Percentiles rank a stretch among this genome's conserved stretches.
These are phyloP conservation scores for Naganishia vishniacii DNA, from an alignment of 768 basidiomycete genomes.

Conservation along the genomic window DNA sequence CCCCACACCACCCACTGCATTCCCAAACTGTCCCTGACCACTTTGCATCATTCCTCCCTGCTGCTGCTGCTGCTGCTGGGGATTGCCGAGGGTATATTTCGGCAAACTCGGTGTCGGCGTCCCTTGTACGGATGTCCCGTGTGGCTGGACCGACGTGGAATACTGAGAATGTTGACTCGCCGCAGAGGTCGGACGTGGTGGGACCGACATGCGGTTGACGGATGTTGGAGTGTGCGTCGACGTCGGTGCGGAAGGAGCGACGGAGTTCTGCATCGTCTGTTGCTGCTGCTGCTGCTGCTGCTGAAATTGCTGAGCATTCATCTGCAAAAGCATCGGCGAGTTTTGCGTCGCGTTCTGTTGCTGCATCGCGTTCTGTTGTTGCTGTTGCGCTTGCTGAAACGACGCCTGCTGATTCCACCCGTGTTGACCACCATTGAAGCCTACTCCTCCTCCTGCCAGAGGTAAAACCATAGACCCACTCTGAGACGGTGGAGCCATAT, in stretches of 20 bases:
- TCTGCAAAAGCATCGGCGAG: slow-evolving; percentile 30
- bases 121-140: background rate
- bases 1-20: background rate
- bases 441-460: too few relatives aligned
- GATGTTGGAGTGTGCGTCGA: background rate
- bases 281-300: slow-evolving; percentile 23
- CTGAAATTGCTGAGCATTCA: slow-evolving; percentile 28
- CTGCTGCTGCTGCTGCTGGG: background rate
- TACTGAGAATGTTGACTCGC: background rate
- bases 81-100: background rate
- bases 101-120: background rate
- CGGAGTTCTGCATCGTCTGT: background rate
- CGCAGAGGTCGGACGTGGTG: background rate
- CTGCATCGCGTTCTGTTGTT: slow-evolving; percentile 15
- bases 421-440: too few relatives aligned
- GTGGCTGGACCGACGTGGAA: slow-evolving; percentile 10
- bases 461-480: too few relatives aligned
- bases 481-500: too few relatives aligned
- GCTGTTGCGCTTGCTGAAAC: too few relatives aligned
- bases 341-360: background rate
- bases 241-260: background rate
- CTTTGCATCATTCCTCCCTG: slow-evolving; percentile 13
- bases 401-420: too few relatives aligned
- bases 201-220: background rate
- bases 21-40: background rate